Evolutionary conservation across 75 land plant genomes (phyloP).

Genomic region (Selaginella moellendorffii): DNA sequence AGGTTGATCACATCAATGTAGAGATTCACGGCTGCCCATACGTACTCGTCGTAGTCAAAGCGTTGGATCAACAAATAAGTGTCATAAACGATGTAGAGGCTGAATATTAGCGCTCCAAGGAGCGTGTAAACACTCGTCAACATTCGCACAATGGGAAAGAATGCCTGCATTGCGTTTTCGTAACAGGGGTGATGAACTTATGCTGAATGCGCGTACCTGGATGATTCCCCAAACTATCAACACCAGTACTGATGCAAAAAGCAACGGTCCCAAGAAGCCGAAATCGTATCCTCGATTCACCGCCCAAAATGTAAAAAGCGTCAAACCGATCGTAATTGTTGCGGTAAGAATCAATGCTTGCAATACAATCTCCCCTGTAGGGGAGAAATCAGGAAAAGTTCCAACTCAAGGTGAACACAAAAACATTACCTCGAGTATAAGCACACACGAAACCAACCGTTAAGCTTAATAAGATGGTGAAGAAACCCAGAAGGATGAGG

Average conservation of each 20-base stretch:
- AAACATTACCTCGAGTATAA: background rate
- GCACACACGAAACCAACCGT: background rate
- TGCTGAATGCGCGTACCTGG: background rate
- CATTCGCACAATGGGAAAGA: slow-evolving; percentile 1
- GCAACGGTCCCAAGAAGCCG: slow-evolving; percentile 4
- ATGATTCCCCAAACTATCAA: slow-evolving; percentile 1
- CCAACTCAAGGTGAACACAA: background rate
- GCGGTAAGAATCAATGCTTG: background rate
- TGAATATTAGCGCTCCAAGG: background rate
- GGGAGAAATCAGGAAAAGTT: slow-evolving; percentile 1
- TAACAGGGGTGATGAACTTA: background rate
- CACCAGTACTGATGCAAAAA: background rate
- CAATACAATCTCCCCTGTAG: slow-evolving; percentile 9
- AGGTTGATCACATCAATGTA: slow-evolving; percentile 4
- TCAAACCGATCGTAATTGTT: background rate
- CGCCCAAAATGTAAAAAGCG: background rate
- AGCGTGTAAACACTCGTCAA: background rate
- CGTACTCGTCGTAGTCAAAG: background rate
- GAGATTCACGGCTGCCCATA: background rate
- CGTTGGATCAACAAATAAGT: background rate
- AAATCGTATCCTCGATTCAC: background rate
- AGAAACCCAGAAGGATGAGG: background rate
- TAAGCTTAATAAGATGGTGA: background rate
- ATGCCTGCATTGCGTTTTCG: background rate
- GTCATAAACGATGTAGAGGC: background rate